These are phyloP conservation scores for Eruca vesicaria DNA, from an alignment of 441 rosid genomes.

Conservation along the genomic window DNA sequence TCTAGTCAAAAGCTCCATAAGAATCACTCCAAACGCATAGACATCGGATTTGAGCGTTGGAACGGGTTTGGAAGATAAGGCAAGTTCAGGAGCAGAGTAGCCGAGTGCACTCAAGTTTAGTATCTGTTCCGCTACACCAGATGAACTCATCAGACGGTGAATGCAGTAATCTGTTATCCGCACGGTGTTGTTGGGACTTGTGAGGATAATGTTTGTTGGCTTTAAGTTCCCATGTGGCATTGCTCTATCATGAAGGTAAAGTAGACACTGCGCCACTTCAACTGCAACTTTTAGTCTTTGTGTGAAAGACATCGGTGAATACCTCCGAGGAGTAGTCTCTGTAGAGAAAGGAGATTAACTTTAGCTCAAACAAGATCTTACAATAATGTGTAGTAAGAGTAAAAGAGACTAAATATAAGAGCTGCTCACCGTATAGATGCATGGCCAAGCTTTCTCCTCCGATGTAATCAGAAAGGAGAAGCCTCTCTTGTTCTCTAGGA, in stretches of 20 bases:
- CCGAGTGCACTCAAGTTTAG: slow-evolving; percentile 88
- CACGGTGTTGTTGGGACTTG: slow-evolving; percentile 49
- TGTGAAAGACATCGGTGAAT: slow-evolving; percentile 66
- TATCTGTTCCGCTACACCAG: slow-evolving; percentile 85
- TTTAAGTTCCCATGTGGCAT: slow-evolving; percentile 84
- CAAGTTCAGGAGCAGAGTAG: slow-evolving; percentile 84
- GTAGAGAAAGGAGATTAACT: slow-evolving; percentile 17
- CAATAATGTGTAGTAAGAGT: neutral
- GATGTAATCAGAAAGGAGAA: slow-evolving; percentile 79
- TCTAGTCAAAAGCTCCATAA: slow-evolving; percentile 88
- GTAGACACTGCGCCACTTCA: slow-evolving; percentile 73
- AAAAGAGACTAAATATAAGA: neutral
- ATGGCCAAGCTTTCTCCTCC: slow-evolving; percentile 86
- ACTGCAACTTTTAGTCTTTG: slow-evolving; percentile 79
- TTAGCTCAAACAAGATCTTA: neutral
- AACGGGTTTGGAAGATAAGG: slow-evolving; percentile 57
- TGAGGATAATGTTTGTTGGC: slow-evolving; percentile 78
- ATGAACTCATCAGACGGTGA: slow-evolving; percentile 80
- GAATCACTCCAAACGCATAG: slow-evolving; percentile 81
- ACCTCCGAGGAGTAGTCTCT: slow-evolving; percentile 93
- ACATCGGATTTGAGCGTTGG: slow-evolving; percentile 82
- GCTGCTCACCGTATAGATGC: slow-evolving; percentile 84
- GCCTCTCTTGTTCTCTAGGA: slow-evolving; percentile 93
- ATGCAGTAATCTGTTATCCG: slow-evolving; percentile 75
- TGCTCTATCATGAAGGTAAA: slow-evolving; percentile 80